Conservation (phyloP, 495 filamentous ascomycete species). For the Talaromyces thailandensis region DNA sequence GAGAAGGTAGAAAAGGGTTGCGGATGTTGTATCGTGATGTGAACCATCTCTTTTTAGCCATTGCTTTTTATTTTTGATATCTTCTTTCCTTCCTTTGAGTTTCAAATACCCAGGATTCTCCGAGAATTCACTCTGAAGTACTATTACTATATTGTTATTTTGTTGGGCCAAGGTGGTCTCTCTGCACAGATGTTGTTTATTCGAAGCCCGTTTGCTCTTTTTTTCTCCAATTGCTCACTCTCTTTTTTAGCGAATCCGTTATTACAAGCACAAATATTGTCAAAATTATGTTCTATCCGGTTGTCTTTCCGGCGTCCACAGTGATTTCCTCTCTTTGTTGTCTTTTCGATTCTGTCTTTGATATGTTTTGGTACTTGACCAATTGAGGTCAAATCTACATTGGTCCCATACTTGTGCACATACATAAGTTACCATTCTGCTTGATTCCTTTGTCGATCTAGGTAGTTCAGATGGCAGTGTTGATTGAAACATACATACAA, state of each 20-base stretch:
- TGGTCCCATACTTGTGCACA: background rate
- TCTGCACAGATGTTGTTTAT: background rate
- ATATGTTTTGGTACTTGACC: background rate
- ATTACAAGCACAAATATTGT: background rate
- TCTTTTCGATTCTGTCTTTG: background rate
- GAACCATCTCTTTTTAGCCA: constrained; percentile 8
- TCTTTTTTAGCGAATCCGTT: background rate
- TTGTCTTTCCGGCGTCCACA: background rate
- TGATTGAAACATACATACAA: background rate
- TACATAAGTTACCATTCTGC: background rate
- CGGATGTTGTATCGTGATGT: constrained; percentile 48
- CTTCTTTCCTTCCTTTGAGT: constrained; percentile 11
- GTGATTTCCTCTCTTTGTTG: background rate
- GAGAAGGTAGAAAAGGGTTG: constrained; percentile 37
- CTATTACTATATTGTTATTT: background rate
- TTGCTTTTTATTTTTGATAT: constrained; percentile 7
- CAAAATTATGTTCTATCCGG: background rate
- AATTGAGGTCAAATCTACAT: background rate
- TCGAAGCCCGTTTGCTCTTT: background rate
- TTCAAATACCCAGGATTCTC: constrained; percentile 5
- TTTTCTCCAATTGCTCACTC: background rate
- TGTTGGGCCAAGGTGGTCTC: background rate
- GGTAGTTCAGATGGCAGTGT: background rate
- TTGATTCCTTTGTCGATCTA: background rate
- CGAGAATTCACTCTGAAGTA: background rate